phyloP scores from a whole-genome alignment of 306 rosid genomes.

The Malus sieversii region DNA sequence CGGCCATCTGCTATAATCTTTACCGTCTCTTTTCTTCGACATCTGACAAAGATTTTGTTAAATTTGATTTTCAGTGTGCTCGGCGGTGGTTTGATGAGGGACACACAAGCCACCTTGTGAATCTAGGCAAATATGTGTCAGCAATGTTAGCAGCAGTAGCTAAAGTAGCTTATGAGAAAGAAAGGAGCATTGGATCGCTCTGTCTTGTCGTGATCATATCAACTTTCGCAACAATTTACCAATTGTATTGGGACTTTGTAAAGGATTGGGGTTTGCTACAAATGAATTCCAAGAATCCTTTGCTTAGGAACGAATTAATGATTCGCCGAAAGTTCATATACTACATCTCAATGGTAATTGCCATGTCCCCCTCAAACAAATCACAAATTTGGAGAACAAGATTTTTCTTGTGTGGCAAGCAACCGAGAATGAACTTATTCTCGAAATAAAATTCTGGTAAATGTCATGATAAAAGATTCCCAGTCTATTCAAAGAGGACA shows the following conservation, averaged over 20 bases:
- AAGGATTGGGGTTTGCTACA: conserved; percentile 99
- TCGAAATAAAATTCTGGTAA: conserved; percentile 26
- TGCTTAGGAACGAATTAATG: conserved; percentile 95
- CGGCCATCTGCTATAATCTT: not conserved
- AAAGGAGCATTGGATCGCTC: conserved; percentile 62
- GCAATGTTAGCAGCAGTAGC: conserved; percentile 99
- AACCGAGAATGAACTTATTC: conserved; percentile 33
- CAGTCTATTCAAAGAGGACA: conserved; percentile 26
- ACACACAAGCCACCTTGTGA: conserved; percentile 71
- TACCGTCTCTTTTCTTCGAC: not conserved
- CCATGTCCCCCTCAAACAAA: conserved; percentile 5
- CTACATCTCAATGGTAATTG: conserved; percentile 88
- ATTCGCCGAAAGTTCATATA: conserved; percentile 72
- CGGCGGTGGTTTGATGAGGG: conserved; percentile 98
- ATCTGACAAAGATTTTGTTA: not conserved
- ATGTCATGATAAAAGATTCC: conserved; percentile 40
- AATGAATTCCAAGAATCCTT: conserved; percentile 86
- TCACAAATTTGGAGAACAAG: not conserved
- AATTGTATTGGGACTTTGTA: conserved; percentile 99
- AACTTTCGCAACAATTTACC: conserved; percentile 86
- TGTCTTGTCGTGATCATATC: conserved; percentile 84
- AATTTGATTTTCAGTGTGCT: conserved; percentile 59
- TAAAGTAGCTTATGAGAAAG: conserved; percentile 91
- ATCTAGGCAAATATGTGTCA: conserved; percentile 91
- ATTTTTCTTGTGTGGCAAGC: not conserved